Base-by-base conservation (phyloP, 2,329 filamentous ascomycete genomes). In the Colletotrichum orchidophilum region DNA sequence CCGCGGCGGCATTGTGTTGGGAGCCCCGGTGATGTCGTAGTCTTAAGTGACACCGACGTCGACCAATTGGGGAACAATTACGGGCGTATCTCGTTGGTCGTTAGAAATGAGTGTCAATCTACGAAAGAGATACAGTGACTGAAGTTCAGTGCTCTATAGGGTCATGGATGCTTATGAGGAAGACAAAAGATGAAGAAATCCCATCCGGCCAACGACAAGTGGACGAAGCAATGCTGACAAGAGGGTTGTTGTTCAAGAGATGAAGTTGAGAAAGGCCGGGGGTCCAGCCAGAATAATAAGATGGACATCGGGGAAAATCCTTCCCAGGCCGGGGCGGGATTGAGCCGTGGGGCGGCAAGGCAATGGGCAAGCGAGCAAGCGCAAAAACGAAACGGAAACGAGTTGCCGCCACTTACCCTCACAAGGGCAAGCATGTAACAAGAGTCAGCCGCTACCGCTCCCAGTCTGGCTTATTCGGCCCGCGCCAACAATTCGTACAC, bases 281-380 rank as follows among this genome's bases (percentile, higher is more conserved):
- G 31, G 7, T 31, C n/a, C 7, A 9, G 15, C 4, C 29, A 50
- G 9, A 21, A 26, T 8, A 18, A 18, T n/a, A 11, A 33, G 24
- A 29, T 39, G 6, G 15, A 63, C 15, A 21, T 63, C 60, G 49
- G 60, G 49, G 15, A 42, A 29, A 54, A 7, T 8, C 49, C 31
- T 46, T 46, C 39, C 26, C 24, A 21, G 24, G 46, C 31, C 46
- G 49, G 49, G 21, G 27, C 29, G 49, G 60, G 60, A 27, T 26
- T 21, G 31, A 29, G 49, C 60, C 60, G 29, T 63, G 49, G n/a
- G 49, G n/a, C n/a, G n/a, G n/a, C n/a, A n/a, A n/a, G n/a, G 60
- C 60, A 61, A 24, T 18, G 33, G 58, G 42, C 26, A 26, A 60
- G 35, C 39, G 39, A n/a, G n/a, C 39, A 21, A 18, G 29, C 29